phyloP scores from a whole-genome alignment of 306 rosid genomes.

The Psophocarpus tetragonolobus region DNA sequence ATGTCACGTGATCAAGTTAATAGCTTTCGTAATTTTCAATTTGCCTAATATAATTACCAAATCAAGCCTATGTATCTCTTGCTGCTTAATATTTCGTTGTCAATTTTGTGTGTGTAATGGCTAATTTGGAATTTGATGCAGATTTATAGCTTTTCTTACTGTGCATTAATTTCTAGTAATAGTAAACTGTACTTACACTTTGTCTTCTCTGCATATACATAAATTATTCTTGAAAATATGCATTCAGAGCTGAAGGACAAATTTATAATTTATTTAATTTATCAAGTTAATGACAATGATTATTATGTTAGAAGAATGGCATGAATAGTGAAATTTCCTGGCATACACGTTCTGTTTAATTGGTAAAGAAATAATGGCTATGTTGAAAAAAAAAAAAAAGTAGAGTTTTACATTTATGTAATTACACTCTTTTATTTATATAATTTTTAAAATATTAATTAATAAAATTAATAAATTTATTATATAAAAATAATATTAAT shows the following conservation, averaged over 20 bases:
- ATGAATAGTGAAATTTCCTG: not conserved
- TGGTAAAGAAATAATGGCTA: not conserved
- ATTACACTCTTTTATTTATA: no score
- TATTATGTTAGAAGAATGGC: not conserved
- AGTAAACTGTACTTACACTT: not conserved
- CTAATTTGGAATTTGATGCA: constrained; percentile 1
- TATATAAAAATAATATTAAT: no score
- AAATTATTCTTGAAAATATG: not conserved
- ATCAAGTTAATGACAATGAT: not conserved
- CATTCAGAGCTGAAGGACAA: not conserved
- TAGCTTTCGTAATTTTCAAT: constrained; percentile 8
- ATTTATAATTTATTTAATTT: not conserved
- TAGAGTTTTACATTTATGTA: no score
- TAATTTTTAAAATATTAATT: no score
- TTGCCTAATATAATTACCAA: not conserved
- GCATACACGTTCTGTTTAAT: not conserved
- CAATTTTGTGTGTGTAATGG: not conserved
- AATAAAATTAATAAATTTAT: no score
- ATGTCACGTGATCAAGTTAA: constrained; percentile 12
- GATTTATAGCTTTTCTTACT: not conserved
- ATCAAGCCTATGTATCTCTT: not conserved
- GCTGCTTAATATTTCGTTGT: not conserved
- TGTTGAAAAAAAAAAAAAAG: not conserved
- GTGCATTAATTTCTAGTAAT: not conserved
- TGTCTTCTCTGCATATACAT: not conserved